These are phyloP conservation scores for Acidomyces sp. DNA, from an alignment of 495 filamentous ascomycete species.

Conservation along the genomic window DNA sequence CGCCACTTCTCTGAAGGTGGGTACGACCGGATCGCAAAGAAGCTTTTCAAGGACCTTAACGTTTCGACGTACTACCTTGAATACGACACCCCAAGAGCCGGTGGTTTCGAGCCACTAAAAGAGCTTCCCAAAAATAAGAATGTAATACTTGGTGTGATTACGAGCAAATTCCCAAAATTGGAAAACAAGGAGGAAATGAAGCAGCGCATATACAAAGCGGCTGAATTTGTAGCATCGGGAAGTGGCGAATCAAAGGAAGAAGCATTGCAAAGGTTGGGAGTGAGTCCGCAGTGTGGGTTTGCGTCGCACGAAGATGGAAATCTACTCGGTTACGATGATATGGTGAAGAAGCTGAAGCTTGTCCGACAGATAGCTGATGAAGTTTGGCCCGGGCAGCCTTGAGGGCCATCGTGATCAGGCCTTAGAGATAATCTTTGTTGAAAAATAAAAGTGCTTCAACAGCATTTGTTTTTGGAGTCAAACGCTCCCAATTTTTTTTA, in stretches of 20 bases:
- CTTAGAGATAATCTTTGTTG: neutral
- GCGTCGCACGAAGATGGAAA: constrained; percentile 53
- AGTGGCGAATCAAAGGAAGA: constrained; percentile 31
- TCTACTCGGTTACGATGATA: constrained; percentile 45
- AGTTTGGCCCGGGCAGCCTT: constrained; percentile 34
- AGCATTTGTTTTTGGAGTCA: too few species aligned
- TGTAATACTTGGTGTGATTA: constrained; percentile 52
- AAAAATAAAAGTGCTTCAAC: too few species aligned
- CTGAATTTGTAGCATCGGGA: constrained; percentile 44
- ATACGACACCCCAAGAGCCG: constrained; percentile 53
- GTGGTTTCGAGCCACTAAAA: constrained; percentile 51
- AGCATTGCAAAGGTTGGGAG: constrained; percentile 45
- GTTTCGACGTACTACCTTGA: constrained; percentile 58
- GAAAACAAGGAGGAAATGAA: constrained; percentile 50
- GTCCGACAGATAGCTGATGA: constrained; percentile 39
- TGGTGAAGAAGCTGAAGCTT: constrained; percentile 40
- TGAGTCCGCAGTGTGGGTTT: constrained; percentile 58
- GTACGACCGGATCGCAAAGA: constrained; percentile 54
- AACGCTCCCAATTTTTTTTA: too few species aligned
- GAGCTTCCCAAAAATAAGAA: constrained; percentile 51
- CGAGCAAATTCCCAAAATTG: constrained; percentile 48
- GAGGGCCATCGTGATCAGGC: constrained; percentile 2
- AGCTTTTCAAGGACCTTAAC: constrained; percentile 49
- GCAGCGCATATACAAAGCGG: constrained; percentile 44
- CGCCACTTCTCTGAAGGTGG: constrained; percentile 52